Evolutionary conservation across 805 yeast genomes (phyloP), one percentile per base, ranked within the genome.

Genomic region (Cyberlindnera euphorbiae): DNA sequence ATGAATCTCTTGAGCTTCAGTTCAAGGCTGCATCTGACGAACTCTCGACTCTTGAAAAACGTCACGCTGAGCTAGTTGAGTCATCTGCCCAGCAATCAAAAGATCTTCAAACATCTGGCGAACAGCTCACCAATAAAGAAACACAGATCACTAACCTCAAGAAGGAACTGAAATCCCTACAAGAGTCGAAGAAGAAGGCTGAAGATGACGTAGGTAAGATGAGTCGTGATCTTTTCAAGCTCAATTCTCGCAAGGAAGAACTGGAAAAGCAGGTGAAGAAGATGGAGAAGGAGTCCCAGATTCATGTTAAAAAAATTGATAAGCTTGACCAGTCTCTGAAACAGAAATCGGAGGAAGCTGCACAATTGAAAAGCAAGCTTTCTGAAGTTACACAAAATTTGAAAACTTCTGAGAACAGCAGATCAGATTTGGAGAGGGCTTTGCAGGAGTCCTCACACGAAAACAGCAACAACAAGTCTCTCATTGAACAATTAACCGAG

Each of bases 191-290:
- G 47, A 67, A 67, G 17, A 79, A 73, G 45, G 83, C 90, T 1
- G 96, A 89, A 50, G 80, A 77, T 41, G 97, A 95, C 4, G 80
- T 89, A 34, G 88, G 88, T 54, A 88, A 87, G 48, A 84, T 89
- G 95, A 82, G 81, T 36, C 66, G 90, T 26, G 97, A 89, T 45
- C 63, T 89, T 21, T 74, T 86, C 57, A 72, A 72, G 32, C 63
- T 87, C 28, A 70, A 77, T 0, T 75, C 74, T 37, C 77, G 76
- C 23, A 79, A 79, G 39, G 76, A 72, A 2, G 70, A 71, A 0
- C 49, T 70, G 6, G 77, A 71, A 30, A 63, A 64, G 17, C 57
- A 59, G 8, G 57, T 73, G 12, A 67, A 65, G 21, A 63, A 62
- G 8, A 47, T 63, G 4, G 69, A 64, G 14, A 70, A 65, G 26